These are phyloP conservation scores for Chaetomium cochliodes DNA, from an alignment of 495 filamentous ascomycete species.

Conservation along the genomic window DNA sequence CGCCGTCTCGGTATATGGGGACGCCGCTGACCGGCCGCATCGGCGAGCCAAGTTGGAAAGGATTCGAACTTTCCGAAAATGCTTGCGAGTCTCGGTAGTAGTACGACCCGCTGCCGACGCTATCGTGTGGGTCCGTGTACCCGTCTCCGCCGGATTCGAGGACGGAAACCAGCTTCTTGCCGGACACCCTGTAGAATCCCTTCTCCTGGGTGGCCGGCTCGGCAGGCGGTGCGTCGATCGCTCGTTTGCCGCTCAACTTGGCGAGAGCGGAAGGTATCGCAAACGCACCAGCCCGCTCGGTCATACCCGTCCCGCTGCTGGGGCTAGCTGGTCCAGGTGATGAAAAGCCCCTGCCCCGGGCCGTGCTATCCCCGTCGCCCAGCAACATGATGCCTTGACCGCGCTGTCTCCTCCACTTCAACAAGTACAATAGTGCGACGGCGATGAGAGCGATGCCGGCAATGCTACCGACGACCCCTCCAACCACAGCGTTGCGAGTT, in stretches of 20 bases:
- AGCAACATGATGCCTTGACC: constrained; percentile 35
- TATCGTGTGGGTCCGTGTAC: constrained; percentile 58
- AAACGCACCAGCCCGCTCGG: constrained; percentile 54
- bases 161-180: constrained; percentile 70
- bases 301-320: constrained; percentile 37
- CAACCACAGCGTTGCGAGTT: constrained; percentile 50
- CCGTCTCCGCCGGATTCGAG: constrained; percentile 68
- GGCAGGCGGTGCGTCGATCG: constrained; percentile 46
- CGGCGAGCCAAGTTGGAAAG: constrained; percentile 45
- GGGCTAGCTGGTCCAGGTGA: constrained; percentile 21
- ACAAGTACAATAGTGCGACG: constrained; percentile 52
- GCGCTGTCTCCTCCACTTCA: constrained; percentile 56
- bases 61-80: constrained; percentile 40
- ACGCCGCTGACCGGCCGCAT: constrained; percentile 50
- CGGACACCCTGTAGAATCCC: constrained; percentile 60
- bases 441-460: constrained; percentile 61
- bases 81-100: constrained; percentile 52
- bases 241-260: constrained; percentile 47
- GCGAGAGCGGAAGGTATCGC: constrained; percentile 57
- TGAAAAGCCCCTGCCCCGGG: constrained; percentile 17
- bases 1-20: constrained; percentile 46
- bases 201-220: constrained; percentile 43
- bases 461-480: constrained; percentile 64
- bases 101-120: constrained; percentile 46
- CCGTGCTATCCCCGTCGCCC: constrained; percentile 30